Percentiles rank a stretch among this genome's conserved stretches.
Conservation (phyloP, 1,284 basidiomycete species). For the Pascua guehoae region DNA sequence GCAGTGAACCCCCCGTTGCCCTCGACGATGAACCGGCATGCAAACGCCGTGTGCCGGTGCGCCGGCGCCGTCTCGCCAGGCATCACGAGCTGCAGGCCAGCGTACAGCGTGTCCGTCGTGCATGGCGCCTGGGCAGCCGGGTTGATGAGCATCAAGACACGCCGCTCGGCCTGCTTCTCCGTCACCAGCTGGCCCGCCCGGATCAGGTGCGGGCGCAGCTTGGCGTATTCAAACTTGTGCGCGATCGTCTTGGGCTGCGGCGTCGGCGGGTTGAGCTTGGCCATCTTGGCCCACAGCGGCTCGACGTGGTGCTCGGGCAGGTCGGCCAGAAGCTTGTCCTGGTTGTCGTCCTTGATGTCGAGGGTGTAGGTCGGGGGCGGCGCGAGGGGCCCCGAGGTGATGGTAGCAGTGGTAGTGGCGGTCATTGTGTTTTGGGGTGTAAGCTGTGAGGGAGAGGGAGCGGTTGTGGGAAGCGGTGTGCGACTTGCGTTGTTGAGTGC, state of each 20-base stretch:
- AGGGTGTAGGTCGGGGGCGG: constrained; percentile 6
- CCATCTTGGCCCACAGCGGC: constrained; percentile 23
- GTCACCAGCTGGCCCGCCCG: constrained; percentile 22
- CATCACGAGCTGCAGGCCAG: constrained; percentile 24
- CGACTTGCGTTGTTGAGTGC: neutral
- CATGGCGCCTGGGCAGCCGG: constrained; percentile 7
- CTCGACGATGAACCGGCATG: constrained; percentile 25
- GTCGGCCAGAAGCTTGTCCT: constrained; percentile 20
- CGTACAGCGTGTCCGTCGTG: constrained; percentile 27
- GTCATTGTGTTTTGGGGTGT: neutral
- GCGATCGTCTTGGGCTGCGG: constrained; percentile 19
- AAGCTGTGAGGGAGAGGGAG: neutral
- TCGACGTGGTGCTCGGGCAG: constrained; percentile 7
- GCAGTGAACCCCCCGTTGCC: constrained; percentile 26
- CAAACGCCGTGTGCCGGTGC: constrained; percentile 24
- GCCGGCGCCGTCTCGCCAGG: constrained; percentile 27
- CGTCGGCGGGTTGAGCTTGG: constrained; percentile 9
- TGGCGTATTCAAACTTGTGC: constrained; percentile 22
- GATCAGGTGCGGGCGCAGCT: constrained; percentile 19
- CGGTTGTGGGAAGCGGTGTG: neutral
- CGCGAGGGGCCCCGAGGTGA: constrained; percentile 6
- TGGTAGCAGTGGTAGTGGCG: neutral
- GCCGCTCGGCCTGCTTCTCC: constrained; percentile 24
- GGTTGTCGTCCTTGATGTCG: constrained; percentile 15
- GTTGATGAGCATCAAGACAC: constrained; percentile 27